A percentile compares a stretch with the other conserved stretches of the same genome.
phyloP scores from a whole-genome alignment of 176 grass and related monocot genomes.

The barley (Hordeum vulgare) region DNA sequence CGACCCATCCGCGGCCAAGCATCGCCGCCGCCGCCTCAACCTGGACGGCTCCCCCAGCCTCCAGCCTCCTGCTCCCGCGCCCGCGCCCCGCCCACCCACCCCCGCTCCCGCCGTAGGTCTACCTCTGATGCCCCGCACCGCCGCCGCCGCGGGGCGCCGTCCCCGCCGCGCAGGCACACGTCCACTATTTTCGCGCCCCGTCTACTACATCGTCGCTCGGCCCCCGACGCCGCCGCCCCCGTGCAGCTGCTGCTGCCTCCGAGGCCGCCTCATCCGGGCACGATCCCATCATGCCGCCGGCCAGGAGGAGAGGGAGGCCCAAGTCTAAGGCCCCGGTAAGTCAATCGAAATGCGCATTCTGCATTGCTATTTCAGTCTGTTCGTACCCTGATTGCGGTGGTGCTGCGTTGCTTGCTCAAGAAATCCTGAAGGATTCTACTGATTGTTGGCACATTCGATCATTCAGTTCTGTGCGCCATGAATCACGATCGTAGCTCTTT shows the following conservation, averaged over 20 bases:
- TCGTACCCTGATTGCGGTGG: neutral
- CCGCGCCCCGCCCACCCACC: neutral
- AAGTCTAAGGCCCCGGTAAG: too few species aligned
- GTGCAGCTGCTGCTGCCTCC: neutral
- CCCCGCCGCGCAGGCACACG: slow-evolving; percentile 6
- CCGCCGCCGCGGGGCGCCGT: neutral
- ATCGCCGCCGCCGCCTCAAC: too few species aligned
- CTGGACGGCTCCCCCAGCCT: slow-evolving; percentile 42
- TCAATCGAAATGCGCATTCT: neutral
- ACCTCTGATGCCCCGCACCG: slow-evolving; percentile 38
- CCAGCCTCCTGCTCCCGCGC: neutral
- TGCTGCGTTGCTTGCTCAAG: too few species aligned
- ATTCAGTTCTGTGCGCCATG: too few species aligned
- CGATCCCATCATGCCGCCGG: neutral
- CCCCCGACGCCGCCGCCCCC: neutral
- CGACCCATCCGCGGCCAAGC: too few species aligned
- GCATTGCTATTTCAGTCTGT: neutral
- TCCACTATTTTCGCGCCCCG: too few species aligned
- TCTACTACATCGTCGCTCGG: neutral
- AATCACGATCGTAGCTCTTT: too few species aligned
- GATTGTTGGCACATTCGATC: too few species aligned
- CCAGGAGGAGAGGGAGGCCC: neutral
- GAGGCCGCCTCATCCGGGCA: neutral
- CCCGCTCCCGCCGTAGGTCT: slow-evolving; percentile 18
- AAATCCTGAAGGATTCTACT: too few species aligned